Evolutionary conservation across 345 rosid genomes (phyloP), one percentile per base, ranked within the genome.

Genomic region (Rhodomyrtus tomentosa): DNA sequence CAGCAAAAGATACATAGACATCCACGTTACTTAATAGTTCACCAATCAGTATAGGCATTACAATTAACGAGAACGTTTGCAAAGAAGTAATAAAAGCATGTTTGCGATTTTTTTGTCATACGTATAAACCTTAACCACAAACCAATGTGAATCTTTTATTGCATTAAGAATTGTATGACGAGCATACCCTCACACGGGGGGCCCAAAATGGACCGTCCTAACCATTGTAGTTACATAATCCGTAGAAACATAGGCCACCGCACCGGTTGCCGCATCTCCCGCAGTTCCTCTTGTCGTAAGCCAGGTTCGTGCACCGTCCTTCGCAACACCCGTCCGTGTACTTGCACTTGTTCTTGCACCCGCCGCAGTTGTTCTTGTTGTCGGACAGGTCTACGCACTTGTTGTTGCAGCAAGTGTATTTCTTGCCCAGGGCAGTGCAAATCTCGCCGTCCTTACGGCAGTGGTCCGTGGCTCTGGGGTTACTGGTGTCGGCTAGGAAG

Each of bases 251-350:
- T 18, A 8, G 80, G 36, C 86, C 85, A 5, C 91, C 9, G 89
- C 99, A 96, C 50, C 87, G 88, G 81, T 93, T 87, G 88, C 91
- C 92, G 90, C 99, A 96, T 21, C 40, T 55, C 12, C 98, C 96
- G 15, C 98, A 95, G 85, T 95, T 95, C 51, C 98, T 92, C 89
- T 93, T 94, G 56, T 95, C 97, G 54, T 86, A 90, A 29, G 89
- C 36, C 40, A 88, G 50, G 80, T 90, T 42, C 32, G 95, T 95
- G 55, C 99, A 96, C 85, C 89, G 14, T 27, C 98, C 98, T 0
- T 95, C 84, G 92, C 98, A 95, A 50, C 99, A 96, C 0, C 86
- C 68, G 62, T 92, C 82, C 1, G 92, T 92, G 93, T 84, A 92
- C 73, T 87, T 89, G 89, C 99, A 96, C 84, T 92, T 93, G 79